phyloP scores from a whole-genome alignment of 2,329 filamentous ascomycete species.

The Neocucurbitaria cava region DNA sequence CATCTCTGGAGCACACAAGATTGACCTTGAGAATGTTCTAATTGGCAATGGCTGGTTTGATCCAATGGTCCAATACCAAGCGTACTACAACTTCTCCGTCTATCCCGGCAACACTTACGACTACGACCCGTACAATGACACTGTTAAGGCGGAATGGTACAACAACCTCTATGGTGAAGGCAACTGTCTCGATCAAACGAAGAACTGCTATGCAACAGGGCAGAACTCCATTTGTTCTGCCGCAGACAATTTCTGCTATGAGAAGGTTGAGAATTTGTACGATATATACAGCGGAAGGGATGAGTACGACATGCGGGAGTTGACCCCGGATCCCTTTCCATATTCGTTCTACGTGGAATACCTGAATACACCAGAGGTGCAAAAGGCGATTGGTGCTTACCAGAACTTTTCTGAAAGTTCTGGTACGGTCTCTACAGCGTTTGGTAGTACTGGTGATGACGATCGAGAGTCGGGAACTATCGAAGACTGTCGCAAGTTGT shows the following conservation, averaged over 20 bases:
- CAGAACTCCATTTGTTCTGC: conserved; percentile 59
- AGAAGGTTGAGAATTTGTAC: conserved; percentile 61
- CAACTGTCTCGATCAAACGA: conserved; percentile 66
- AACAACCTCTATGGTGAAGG: conserved; percentile 67
- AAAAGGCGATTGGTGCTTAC: conserved; percentile 65
- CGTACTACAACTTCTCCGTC: conserved; percentile 66
- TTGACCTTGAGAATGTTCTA: conserved; percentile 59
- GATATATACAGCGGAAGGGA: conserved; percentile 62
- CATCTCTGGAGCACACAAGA: conserved; percentile 54
- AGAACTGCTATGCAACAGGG: conserved; percentile 61
- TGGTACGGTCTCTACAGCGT: conserved; percentile 54
- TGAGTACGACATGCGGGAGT: conserved; percentile 67
- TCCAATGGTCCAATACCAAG: conserved; percentile 62
- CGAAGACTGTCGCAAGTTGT: conserved; percentile 49
- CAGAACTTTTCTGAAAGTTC: conserved; percentile 63
- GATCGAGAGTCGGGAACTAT: conserved; percentile 54
- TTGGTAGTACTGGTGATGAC: conserved; percentile 59
- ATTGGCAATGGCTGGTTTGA: conserved; percentile 68
- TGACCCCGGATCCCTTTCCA: conserved; percentile 64
- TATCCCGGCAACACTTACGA: conserved; percentile 65
- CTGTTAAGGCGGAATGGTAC: conserved; percentile 60
- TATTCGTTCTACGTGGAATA: conserved; percentile 63
- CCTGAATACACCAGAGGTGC: conserved; percentile 63
- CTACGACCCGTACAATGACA: conserved; percentile 59
- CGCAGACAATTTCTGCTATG: conserved; percentile 64